Conservation (phyloP, 1,284 basidiomycete species). For the Moesziomyces globuligerus region DNA sequence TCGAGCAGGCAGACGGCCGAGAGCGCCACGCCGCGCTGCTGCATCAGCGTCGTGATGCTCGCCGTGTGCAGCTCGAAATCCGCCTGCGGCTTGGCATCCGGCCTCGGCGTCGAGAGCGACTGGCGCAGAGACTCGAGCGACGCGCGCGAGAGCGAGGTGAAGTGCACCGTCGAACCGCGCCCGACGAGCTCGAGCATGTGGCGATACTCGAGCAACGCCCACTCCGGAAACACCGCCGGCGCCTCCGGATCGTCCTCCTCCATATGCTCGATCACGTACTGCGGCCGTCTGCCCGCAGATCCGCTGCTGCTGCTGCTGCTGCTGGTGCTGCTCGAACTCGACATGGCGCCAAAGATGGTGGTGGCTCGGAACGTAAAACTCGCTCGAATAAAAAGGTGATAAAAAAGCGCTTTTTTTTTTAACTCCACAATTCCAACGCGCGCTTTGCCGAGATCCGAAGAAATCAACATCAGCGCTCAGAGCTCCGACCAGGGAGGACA, state of each 20-base stretch:
- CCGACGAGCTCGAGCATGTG: slow-evolving; percentile 87
- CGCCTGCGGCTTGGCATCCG: background rate
- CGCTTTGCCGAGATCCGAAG: too few relatives aligned
- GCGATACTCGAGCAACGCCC: slow-evolving; percentile 70
- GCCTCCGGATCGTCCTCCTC: slow-evolving; percentile 64
- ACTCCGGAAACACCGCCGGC: slow-evolving; percentile 58
- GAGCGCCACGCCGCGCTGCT: slow-evolving; percentile 71
- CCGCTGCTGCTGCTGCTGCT: background rate
- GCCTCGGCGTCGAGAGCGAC: slow-evolving; percentile 35
- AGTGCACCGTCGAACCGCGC: slow-evolving; percentile 75
- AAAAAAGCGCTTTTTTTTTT: too few relatives aligned
- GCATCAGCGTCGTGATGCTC: slow-evolving; percentile 77
- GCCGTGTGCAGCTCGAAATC: slow-evolving; percentile 74
- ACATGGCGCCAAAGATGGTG: background rate
- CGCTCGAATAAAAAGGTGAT: too few relatives aligned
- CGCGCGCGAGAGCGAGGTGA: slow-evolving; percentile 81
- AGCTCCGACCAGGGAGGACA: too few relatives aligned
- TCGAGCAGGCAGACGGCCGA: slow-evolving; percentile 66
- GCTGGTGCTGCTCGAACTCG: background rate
- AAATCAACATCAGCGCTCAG: too few relatives aligned
- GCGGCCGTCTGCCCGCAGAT: slow-evolving; percentile 36
- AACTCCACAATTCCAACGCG: too few relatives aligned
- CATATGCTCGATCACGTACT: slow-evolving; percentile 67
- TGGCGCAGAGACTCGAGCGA: slow-evolving; percentile 75
- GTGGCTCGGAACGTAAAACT: too few relatives aligned